phyloP scores from a whole-genome alignment of 441 rosid genomes.

The Eutrema salsugineum region DNA sequence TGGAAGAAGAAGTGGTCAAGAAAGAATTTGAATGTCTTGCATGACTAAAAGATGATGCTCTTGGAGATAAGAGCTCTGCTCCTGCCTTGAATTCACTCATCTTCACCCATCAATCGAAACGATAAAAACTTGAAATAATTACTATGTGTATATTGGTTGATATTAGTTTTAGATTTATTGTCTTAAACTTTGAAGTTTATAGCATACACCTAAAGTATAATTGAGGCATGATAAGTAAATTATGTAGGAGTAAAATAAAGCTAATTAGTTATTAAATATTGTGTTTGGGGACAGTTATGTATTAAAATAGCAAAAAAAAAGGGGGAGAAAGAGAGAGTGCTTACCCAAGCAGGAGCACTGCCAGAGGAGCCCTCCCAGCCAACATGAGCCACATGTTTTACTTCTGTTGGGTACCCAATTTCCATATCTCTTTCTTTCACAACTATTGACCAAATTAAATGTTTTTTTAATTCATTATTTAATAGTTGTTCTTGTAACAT shows the following conservation, averaged over 20 bases:
- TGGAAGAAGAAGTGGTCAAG: slow-evolving; percentile 60
- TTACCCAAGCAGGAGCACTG: slow-evolving; percentile 54
- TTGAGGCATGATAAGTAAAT: no score
- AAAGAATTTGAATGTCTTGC: slow-evolving; percentile 43
- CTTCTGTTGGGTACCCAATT: slow-evolving; percentile 69
- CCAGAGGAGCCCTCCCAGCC: slow-evolving; percentile 64
- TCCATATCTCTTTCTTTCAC: slow-evolving; percentile 60
- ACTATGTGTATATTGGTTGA: background rate
- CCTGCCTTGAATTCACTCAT: slow-evolving; percentile 72
- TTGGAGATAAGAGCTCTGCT: slow-evolving; percentile 19
- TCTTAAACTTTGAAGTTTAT: no score
- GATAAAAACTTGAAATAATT: background rate
- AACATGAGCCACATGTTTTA: slow-evolving; percentile 63
- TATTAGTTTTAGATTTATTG: background rate
- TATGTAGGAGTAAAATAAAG: no score
- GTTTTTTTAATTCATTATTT: background rate
- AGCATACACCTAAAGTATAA: no score
- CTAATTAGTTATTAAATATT: no score
- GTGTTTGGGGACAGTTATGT: no score
- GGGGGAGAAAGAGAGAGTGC: background rate
- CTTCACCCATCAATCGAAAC: slow-evolving; percentile 38
- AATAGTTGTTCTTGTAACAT: background rate
- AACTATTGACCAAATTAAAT: slow-evolving; percentile 28
- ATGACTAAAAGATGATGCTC: slow-evolving; percentile 29
- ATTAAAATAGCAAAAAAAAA: background rate